Evolutionary conservation across 2,329 filamentous ascomycete genomes (phyloP).

Genomic region (Podosphaera leucotricha): DNA sequence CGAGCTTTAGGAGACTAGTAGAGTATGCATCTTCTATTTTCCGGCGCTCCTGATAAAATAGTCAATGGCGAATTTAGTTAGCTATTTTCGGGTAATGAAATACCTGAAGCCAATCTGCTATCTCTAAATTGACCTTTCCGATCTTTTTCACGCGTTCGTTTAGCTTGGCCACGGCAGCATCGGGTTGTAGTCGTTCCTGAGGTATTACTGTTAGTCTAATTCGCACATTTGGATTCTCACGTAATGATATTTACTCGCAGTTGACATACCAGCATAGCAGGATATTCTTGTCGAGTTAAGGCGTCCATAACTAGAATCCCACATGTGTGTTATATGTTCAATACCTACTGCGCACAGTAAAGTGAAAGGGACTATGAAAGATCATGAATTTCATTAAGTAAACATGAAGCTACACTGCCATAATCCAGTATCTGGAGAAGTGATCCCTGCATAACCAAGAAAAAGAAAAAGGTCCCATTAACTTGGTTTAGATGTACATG

Average conservation of each 20-base stretch:
- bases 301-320: slow-evolving; percentile 33
- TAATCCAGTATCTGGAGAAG: background rate
- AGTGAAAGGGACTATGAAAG: too few species aligned
- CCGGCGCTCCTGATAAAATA: slow-evolving; percentile 51
- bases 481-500: too few species aligned
- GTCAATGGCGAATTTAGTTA: slow-evolving; percentile 2
- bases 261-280: slow-evolving; percentile 65
- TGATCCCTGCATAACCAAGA: background rate
- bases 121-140: slow-evolving; percentile 62
- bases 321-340: background rate
- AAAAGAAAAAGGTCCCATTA: background rate
- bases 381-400: too few species aligned
- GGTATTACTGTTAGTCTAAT: slow-evolving; percentile 6
- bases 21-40: slow-evolving; percentile 82
- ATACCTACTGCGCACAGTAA: background rate
- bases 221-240: background rate
- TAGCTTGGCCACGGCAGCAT: slow-evolving; percentile 58
- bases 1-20: slow-evolving; percentile 55
- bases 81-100: background rate
- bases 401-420: too few species aligned
- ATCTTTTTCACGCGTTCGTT: slow-evolving; percentile 77
- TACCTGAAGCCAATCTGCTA: slow-evolving; percentile 95
- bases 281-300: slow-evolving; percentile 73
- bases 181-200: slow-evolving; percentile 59
- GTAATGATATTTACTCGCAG: slow-evolving; percentile 1